A percentile compares a stretch with the other conserved stretches of the same genome.
Conservation (phyloP, 495 filamentous ascomycete genomes). For the Talaromyces ruber region DNA sequence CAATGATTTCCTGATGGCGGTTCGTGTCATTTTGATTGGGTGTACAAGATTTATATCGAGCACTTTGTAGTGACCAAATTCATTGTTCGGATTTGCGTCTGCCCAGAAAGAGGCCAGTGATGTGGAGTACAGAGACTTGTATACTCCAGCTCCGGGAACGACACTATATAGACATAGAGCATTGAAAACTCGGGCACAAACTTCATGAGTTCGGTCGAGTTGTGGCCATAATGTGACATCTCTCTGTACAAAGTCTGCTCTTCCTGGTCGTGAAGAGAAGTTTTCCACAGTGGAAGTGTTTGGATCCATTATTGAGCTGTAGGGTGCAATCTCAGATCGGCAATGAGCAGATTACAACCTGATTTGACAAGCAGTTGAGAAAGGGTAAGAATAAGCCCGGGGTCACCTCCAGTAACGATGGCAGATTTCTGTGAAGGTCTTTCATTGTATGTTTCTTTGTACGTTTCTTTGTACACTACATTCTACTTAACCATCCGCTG, state of each 20-base stretch:
- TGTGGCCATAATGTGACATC: background rate
- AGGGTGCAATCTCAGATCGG: too few species aligned
- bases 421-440: too few species aligned
- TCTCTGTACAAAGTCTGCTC: background rate
- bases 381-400: too few species aligned
- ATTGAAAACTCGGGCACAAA: background rate
- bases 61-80: background rate
- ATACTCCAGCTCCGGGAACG: background rate
- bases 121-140: background rate
- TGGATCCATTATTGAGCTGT: background rate
- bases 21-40: background rate
- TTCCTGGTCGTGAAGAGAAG: background rate
- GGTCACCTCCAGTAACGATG: too few species aligned
- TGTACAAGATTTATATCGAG: background rate
- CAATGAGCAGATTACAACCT: too few species aligned
- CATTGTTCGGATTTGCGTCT: background rate
- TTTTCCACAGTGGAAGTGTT: background rate
- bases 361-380: too few species aligned
- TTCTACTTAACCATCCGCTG: too few species aligned
- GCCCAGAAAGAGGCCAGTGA: background rate
- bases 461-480: too few species aligned
- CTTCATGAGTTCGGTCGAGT: background rate
- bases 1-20: background rate
- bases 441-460: too few species aligned
- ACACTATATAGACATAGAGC: background rate